Percentiles rank a stretch among this genome's conserved stretches.
Evolutionary conservation across 1,139 yeast species (phyloP).

Genomic region (Scheffersomyces insectosa): DNA sequence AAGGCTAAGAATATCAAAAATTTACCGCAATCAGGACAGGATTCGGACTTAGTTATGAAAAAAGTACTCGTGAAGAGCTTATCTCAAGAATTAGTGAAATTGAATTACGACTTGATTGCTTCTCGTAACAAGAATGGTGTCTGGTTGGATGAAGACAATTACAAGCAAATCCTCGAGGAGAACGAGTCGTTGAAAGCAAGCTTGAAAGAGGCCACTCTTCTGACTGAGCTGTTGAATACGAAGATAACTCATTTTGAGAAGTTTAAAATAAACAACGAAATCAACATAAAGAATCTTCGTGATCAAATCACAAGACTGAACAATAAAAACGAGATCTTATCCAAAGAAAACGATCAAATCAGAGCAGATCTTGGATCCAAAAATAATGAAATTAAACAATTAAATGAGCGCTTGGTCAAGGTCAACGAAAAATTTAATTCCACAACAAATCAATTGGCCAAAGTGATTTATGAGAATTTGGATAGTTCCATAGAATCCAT

Average conservation of each 20-base stretch:
- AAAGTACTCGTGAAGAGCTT: conserved; percentile 59
- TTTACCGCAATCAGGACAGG: conserved; percentile 58
- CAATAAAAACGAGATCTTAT: not conserved
- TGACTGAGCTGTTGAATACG: conserved; percentile 5
- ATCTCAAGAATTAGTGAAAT: conserved; percentile 54
- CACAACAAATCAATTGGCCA: conserved; percentile 14
- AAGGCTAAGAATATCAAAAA: conserved; percentile 79
- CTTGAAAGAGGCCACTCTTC: conserved; percentile 19
- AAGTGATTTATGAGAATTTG: conserved; percentile 13
- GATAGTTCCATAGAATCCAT: conserved; percentile 10
- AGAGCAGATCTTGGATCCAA: conserved; percentile 5
- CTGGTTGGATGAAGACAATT: conserved; percentile 59
- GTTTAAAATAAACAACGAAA: conserved; percentile 1
- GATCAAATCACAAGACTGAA: not conserved
- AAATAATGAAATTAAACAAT: conserved; percentile 6
- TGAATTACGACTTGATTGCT: conserved; percentile 60
- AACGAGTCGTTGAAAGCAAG: conserved; percentile 27
- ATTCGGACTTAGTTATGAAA: conserved; percentile 57
- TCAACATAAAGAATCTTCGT: not conserved
- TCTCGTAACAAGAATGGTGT: conserved; percentile 63
- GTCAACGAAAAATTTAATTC: conserved; percentile 12
- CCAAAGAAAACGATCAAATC: not conserved
- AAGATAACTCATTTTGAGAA: conserved; percentile 3
- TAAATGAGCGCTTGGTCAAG: conserved; percentile 10
- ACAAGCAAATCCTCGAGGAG: conserved; percentile 46